Conservation (phyloP, 495 filamentous ascomycete species). For the Ramalina intermedia region DNA sequence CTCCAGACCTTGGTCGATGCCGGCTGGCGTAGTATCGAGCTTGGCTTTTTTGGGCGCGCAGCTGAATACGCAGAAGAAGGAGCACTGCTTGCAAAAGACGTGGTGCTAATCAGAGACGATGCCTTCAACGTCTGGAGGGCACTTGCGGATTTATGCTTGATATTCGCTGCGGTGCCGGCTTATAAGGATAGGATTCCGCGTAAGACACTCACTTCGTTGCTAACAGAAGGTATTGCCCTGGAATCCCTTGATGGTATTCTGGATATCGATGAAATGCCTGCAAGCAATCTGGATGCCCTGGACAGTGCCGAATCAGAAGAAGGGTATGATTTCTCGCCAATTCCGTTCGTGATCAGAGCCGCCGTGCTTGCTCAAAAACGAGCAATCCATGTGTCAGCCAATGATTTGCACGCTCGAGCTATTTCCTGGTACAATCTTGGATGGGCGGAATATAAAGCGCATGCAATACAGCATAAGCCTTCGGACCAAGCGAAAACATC, state of each 20-base stretch:
- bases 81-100: conserved; percentile 36
- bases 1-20: conserved; percentile 76
- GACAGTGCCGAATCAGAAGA: conserved; percentile 18
- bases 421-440: conserved; percentile 95
- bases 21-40: conserved; percentile 60
- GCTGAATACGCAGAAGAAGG: conserved; percentile 48
- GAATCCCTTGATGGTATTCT: conserved; percentile 44
- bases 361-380: conserved; percentile 78
- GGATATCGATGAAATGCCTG: conserved; percentile 58
- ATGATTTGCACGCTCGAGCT: conserved; percentile 80
- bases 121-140: conserved; percentile 95
- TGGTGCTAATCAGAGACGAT: conserved; percentile 38
- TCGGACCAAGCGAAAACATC: conserved; percentile 30
- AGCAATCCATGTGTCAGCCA: conserved; percentile 54
- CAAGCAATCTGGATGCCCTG: conserved; percentile 29
- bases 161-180: conserved; percentile 65
- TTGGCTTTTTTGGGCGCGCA: conserved; percentile 71
- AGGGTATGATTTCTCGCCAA: conserved; percentile 26
- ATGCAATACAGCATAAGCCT: conserved; percentile 34
- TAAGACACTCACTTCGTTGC: conserved; percentile 35
- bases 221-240: conserved; percentile 33
- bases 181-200: conserved; percentile 43
- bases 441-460: conserved; percentile 77
- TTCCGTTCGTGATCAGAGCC: conserved; percentile 39
- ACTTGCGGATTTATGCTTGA: conserved; percentile 72